A percentile compares a stretch with the other conserved stretches of the same genome.
Conservation (phyloP, 495 filamentous ascomycete species). For the Podospora appendiculata region DNA sequence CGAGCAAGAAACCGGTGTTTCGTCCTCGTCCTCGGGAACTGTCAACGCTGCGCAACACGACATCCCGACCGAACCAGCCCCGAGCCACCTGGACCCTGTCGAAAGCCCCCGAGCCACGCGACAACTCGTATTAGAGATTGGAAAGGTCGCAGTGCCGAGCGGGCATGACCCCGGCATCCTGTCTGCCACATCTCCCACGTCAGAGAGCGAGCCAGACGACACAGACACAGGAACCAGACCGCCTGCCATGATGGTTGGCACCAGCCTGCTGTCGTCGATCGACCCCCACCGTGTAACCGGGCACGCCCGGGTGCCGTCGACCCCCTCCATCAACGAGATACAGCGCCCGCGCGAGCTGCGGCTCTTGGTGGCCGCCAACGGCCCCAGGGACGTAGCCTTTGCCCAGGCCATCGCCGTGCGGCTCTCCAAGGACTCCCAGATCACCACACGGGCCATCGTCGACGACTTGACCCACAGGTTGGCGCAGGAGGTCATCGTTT, state of each 20-base stretch:
- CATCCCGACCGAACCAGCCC: not conserved
- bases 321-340: constrained; percentile 31
- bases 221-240: not conserved
- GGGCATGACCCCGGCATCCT: not conserved
- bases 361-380: constrained; percentile 46
- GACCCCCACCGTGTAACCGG: not conserved
- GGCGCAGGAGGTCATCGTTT: constrained; percentile 42
- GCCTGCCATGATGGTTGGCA: not conserved
- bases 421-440: constrained; percentile 46
- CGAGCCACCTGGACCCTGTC: not conserved
- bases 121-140: too few relatives aligned
- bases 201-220: too few relatives aligned
- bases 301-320: constrained; percentile 14
- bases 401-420: constrained; percentile 47
- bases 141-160: not conserved
- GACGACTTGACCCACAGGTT: constrained; percentile 45
- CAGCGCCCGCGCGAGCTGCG: constrained; percentile 37
- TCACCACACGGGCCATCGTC: constrained; percentile 46
- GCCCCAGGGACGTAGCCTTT: constrained; percentile 41
- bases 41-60: not conserved
- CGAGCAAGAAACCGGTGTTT: too few relatives aligned
- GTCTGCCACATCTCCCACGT: not conserved
- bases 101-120: not conserved
- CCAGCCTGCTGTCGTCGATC: not conserved
- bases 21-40: too few relatives aligned